phyloP scores from a whole-genome alignment of 495 filamentous ascomycete genomes.

The Cercophora samala region DNA sequence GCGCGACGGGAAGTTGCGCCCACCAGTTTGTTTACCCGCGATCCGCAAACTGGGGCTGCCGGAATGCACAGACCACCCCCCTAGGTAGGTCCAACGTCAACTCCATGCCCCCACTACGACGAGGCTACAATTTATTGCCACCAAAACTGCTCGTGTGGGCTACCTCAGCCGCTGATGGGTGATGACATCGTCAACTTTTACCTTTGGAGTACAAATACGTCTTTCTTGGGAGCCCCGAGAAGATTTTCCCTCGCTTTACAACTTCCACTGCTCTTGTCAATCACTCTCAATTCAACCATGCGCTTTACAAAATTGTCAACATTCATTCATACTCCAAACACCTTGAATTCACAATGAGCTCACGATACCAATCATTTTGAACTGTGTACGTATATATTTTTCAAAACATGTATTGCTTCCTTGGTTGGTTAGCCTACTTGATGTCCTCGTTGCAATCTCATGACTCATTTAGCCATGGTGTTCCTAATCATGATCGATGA shows the following conservation, averaged over 20 bases:
- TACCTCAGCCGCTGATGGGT: not conserved
- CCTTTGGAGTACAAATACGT: not conserved
- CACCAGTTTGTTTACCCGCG: conserved; percentile 23
- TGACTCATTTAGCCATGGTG: not conserved
- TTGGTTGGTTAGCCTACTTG: not conserved
- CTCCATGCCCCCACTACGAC: not conserved
- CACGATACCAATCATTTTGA: not conserved
- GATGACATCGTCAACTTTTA: not conserved
- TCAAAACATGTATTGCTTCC: not conserved
- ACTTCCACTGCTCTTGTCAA: not conserved
- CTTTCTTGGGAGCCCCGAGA: not conserved
- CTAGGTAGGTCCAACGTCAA: not conserved
- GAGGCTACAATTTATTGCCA: conserved; percentile 1
- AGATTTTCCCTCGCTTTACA: not conserved
- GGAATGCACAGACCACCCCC: conserved; percentile 18
- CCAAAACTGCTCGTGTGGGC: not conserved
- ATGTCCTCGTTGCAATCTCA: not conserved
- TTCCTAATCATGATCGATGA: not conserved
- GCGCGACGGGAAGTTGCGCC: conserved; percentile 26
- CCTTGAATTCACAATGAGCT: not conserved
- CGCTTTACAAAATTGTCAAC: not conserved
- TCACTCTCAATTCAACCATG: not conserved
- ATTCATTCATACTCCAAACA: not conserved
- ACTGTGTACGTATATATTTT: not conserved
- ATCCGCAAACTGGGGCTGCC: conserved; percentile 10